Percentiles rank a stretch among this genome's conserved stretches.
Conservation (phyloP, 495 filamentous ascomycete genomes). For the Cercophora sp. region DNA sequence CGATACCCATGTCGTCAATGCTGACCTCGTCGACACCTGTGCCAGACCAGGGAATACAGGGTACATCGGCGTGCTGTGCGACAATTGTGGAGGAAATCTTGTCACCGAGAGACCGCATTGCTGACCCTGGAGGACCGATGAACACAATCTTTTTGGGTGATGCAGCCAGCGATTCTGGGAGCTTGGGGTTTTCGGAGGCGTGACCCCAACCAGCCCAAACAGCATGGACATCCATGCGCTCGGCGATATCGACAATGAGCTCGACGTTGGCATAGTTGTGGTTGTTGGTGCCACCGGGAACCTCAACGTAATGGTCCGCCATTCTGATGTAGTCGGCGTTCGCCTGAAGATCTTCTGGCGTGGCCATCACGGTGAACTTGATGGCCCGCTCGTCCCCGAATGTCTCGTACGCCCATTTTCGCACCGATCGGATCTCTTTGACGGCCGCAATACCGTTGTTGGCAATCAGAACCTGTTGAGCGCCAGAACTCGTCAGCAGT, state of each 20-base stretch:
- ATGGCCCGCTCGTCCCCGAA: conserved; percentile 98
- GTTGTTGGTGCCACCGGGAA: conserved; percentile 99
- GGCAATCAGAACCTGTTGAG: conserved; percentile 86
- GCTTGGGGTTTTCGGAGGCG: conserved; percentile 96
- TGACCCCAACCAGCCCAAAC: conserved; percentile 99
- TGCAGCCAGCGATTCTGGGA: conserved; percentile 90
- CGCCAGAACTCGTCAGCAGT: conserved; percentile 9
- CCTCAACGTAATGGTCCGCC: conserved; percentile 99
- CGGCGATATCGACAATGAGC: conserved; percentile 98
- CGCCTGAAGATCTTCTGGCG: conserved; percentile 94
- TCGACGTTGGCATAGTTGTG: conserved; percentile 99
- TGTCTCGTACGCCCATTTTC: conserved; percentile 99
- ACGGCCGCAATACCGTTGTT: conserved; percentile 99
- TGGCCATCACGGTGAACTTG: conserved; percentile 99
- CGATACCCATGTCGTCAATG: conserved; percentile 78
- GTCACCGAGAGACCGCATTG: conserved; percentile 98
- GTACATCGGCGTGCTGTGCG: conserved; percentile 92
- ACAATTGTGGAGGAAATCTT: conserved; percentile 99
- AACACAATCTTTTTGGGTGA: conserved; percentile 98
- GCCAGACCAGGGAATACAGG: conserved; percentile 98
- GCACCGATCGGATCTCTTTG: conserved; percentile 96
- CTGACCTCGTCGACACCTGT: conserved; percentile 79
- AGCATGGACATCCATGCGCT: conserved; percentile 96
- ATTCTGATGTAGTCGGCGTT: conserved; percentile 99
- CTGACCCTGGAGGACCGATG: conserved; percentile 94